phyloP scores from a whole-genome alignment of 208 protist species.

The Jaenimonas drosophilae region DNA sequence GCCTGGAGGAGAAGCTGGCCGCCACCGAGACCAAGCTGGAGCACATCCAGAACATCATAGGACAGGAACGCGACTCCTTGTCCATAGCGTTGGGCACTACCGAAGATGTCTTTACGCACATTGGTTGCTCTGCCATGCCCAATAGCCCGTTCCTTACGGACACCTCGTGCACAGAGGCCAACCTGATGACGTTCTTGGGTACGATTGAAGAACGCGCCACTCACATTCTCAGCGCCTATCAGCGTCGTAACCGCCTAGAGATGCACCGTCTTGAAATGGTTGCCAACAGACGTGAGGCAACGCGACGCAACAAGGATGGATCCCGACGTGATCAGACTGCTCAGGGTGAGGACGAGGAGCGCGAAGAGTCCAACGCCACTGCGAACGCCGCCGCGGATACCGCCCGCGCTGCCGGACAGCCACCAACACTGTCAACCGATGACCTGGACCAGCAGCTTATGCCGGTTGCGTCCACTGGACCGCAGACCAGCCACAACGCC shows the following conservation, averaged over 20 bases:
- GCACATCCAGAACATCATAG: constrained; percentile 30
- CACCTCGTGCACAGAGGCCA: constrained; percentile 70
- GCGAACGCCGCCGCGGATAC: too few species aligned
- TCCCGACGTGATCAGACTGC: not conserved
- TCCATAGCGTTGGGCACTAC: constrained; percentile 52
- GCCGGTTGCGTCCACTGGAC: constrained; percentile 28
- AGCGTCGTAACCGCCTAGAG: constrained; percentile 26
- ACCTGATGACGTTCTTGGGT: constrained; percentile 81
- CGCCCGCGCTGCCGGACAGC: too few species aligned
- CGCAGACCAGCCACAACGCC: constrained; percentile 29
- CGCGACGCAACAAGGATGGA: not conserved
- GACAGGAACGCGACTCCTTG: constrained; percentile 49
- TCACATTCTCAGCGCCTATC: constrained; percentile 63
- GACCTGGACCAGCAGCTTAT: constrained; percentile 19
- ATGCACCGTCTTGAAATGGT: constrained; percentile 4
- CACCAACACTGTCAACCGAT: constrained; percentile 2
- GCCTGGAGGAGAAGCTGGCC: constrained; percentile 84
- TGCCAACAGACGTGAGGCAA: not conserved
- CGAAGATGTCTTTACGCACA: constrained; percentile 61
- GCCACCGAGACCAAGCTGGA: constrained; percentile 77
- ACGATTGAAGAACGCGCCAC: constrained; percentile 86
- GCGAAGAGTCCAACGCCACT: not conserved
- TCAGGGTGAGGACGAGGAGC: not conserved
- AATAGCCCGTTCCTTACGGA: constrained; percentile 7
- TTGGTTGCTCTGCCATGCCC: constrained; percentile 43